These are phyloP conservation scores for Coriolopsis trogii DNA, from an alignment of 1,284 basidiomycete species.

Conservation along the genomic window DNA sequence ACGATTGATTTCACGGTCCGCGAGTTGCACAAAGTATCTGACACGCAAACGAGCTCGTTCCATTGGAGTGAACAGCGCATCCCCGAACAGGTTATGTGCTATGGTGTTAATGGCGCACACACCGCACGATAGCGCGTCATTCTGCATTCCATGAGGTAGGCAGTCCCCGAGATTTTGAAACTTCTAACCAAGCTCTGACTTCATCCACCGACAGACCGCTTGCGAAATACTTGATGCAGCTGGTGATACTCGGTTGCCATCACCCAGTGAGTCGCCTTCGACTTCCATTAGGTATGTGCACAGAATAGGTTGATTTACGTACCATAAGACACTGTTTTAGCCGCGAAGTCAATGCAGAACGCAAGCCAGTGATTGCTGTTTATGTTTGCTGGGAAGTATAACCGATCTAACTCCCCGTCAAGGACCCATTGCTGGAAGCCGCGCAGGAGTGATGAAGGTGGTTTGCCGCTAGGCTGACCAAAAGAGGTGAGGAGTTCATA, in stretches of 20 bases:
- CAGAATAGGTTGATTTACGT: neutral
- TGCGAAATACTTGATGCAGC: slow-evolving; percentile 4
- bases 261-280: too few species aligned
- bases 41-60: neutral
- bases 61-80: neutral
- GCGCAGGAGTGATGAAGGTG: neutral
- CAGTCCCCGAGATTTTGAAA: neutral
- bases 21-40: neutral
- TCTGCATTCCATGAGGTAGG: neutral
- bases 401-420: neutral
- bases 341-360: neutral
- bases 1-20: neutral
- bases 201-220: neutral
- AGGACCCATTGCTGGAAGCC: neutral
- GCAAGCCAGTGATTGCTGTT: slow-evolving; percentile 2
- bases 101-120: slow-evolving; percentile 7
- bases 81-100: neutral
- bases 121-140: slow-evolving; percentile 4
- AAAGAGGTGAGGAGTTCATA: neutral
- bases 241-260: too few species aligned
- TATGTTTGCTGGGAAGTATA: slow-evolving; percentile 6
- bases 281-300: too few species aligned
- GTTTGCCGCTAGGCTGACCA: neutral
- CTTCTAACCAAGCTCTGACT: neutral
- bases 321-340: neutral